Base-by-base conservation (phyloP, 1,284 basidiomycete genomes). In the Irpex lacteus region DNA sequence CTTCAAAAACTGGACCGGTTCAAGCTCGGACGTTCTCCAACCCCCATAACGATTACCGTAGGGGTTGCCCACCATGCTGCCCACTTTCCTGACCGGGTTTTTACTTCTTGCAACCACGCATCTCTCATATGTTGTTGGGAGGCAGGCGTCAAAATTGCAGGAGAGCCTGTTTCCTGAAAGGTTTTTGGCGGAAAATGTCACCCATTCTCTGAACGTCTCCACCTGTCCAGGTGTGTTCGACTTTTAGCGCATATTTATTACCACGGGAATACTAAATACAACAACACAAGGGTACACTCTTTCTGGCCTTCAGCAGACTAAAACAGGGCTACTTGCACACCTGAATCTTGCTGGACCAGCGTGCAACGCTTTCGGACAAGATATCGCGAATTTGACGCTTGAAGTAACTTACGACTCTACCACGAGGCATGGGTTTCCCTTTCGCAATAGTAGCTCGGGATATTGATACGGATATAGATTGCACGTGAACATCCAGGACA, bases 401-500 rank as follows among this genome's bases (percentile, higher is more conserved):
- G 74, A 87, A 67, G 87, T 91, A 11, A 84, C 82, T 11, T 90
- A 90, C 68, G 89, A 92, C 71, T 83, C 83, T 1, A 71, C 75
- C 38, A 76, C 80, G 13, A 78, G 85, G 88, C 86, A 68, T 36
- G 76, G 69, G 21, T 40, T 59, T 50, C 49, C 55, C 59, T 63
- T 55, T 18, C 15, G 54, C 44, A 44, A 21, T 38, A 61, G 3
- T 52, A 50, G 32, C 15, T 60, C 36, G 34, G 49, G 66, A 63
- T 70, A 70, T 63, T 56, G 15, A 56, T n/a, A 64, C 19, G 21
- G n/a, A 15, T 66, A 18, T 58, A 91, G 89, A 47, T 79, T 95
- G 6, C 91, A 89, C 63, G 90, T 95, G 32, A 88, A 92, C 71
- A 88, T 94, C 37, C 88, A 82, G 70, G 92, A 94, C 72, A 83